These are phyloP conservation scores for Ogataea trehalophila DNA, from an alignment of 805 yeast species.

Conservation along the genomic window DNA sequence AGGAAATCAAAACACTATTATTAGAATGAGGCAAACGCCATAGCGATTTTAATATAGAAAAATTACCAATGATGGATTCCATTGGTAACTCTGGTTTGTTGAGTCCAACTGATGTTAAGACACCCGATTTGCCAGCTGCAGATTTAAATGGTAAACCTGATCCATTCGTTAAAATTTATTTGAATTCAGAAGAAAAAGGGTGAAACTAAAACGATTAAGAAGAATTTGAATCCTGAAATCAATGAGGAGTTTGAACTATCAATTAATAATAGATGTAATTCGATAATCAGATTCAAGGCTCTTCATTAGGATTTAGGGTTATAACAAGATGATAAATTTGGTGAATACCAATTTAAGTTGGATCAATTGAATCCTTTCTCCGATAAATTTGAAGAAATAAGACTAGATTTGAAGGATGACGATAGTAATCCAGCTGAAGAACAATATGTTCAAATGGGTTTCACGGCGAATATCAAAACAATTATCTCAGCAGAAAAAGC, in stretches of 20 bases:
- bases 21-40: no score
- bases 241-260: conserved; percentile 61
- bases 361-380: conserved; percentile 55
- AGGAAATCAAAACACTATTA: no score
- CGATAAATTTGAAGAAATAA: conserved; percentile 40
- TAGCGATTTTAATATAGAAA: conserved; percentile 47
- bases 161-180: conserved; percentile 71
- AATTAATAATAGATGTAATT: conserved; percentile 58
- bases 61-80: conserved; percentile 73
- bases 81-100: conserved; percentile 71
- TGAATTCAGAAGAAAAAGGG: conserved; percentile 62
- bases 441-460: conserved; percentile 52
- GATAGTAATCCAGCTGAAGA: conserved; percentile 59
- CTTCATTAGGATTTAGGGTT: conserved; percentile 94
- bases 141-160: conserved; percentile 92
- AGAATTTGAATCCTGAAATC: conserved; percentile 88
- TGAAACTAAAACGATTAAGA: conserved; percentile 79
- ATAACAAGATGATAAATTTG: conserved; percentile 76
- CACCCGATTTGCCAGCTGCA: conserved; percentile 70
- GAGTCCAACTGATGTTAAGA: conserved; percentile 55
- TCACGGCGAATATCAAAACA: conserved; percentile 66
- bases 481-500: conserved; percentile 36
- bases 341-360: conserved; percentile 55
- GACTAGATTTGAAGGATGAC: conserved; percentile 46
- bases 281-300: conserved; percentile 52